These are phyloP conservation scores for Petunia axillaris DNA, from an alignment of 257 asterid genomes.

Conservation along the genomic window DNA sequence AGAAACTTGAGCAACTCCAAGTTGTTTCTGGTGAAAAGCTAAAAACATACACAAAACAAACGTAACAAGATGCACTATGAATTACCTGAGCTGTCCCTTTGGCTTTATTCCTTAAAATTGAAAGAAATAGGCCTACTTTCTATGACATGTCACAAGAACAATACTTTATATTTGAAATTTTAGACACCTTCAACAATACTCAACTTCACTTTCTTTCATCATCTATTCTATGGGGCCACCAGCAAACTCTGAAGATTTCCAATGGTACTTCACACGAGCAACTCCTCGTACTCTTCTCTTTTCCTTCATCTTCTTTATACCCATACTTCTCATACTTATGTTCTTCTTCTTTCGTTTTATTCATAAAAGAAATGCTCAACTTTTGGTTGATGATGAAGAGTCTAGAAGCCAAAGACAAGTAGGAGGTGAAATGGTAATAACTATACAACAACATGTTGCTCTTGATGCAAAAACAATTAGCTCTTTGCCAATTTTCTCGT, in stretches of 20 bases:
- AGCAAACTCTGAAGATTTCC: not conserved
- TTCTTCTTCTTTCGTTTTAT: not conserved
- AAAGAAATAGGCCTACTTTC: no score
- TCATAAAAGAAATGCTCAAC: not conserved
- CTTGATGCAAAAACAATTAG: conserved; percentile 31
- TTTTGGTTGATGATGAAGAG: not conserved
- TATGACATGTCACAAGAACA: not conserved
- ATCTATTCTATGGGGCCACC: not conserved
- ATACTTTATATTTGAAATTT: not conserved
- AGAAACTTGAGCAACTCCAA: no score
- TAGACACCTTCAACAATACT: not conserved
- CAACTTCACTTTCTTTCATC: not conserved
- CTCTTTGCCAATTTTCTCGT: conserved; percentile 33
- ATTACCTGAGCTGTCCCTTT: no score
- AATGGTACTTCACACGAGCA: not conserved
- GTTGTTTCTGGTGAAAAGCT: no score
- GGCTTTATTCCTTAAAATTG: no score
- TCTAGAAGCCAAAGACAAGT: not conserved
- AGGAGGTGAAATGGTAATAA: not conserved
- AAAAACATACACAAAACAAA: no score
- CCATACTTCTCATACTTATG: not conserved
- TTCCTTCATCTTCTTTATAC: not conserved
- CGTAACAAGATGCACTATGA: no score
- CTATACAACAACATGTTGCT: not conserved
- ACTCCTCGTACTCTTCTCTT: not conserved